A percentile compares a stretch with the other conserved stretches of the same genome.
These are phyloP conservation scores for Claviceps sp. DNA, from an alignment of 2,329 filamentous ascomycete genomes.

Conservation along the genomic window DNA sequence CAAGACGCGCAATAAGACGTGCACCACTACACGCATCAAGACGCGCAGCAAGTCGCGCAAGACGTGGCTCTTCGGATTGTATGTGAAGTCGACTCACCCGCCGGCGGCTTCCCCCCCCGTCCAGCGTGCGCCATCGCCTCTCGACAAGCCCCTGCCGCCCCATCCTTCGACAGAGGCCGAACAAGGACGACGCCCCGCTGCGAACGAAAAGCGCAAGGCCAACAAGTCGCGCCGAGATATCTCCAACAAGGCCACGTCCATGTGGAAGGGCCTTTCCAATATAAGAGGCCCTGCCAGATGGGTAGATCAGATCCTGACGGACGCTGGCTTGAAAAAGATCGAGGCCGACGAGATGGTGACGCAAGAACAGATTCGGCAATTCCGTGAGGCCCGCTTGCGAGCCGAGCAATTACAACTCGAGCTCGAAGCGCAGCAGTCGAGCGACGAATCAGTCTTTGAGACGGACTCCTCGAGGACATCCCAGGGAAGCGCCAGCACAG, in stretches of 20 bases:
- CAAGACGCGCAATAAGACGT: constrained; percentile 10
- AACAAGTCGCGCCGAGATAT: not conserved
- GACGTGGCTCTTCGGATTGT: constrained; percentile 8
- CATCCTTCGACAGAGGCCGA: constrained; percentile 11
- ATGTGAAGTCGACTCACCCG: not conserved
- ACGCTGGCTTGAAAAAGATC: constrained; percentile 38
- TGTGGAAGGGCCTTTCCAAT: not conserved
- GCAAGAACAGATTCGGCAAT: not conserved
- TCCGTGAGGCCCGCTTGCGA: not conserved
- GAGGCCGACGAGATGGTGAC: constrained; percentile 43
- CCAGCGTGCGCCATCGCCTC: not conserved
- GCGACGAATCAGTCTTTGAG: not conserved
- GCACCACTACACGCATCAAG: constrained; percentile 3
- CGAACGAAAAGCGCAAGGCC: not conserved
- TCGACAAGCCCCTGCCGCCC: constrained; percentile 3
- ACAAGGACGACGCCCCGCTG: not conserved
- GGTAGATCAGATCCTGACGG: constrained; percentile 43
- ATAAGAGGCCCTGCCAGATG: constrained; percentile 26
- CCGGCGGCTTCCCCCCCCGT: not conserved
- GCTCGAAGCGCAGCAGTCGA: not conserved
- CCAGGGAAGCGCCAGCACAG: not conserved
- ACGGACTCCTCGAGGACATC: not conserved
- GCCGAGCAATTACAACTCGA: not conserved
- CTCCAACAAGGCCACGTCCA: not conserved
- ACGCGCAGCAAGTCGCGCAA: constrained; percentile 5